Percentiles rank a stretch among this genome's conserved stretches.
Conservation (phyloP, 352 stramenopile genomes). For the Phytophthora pinifolia region DNA sequence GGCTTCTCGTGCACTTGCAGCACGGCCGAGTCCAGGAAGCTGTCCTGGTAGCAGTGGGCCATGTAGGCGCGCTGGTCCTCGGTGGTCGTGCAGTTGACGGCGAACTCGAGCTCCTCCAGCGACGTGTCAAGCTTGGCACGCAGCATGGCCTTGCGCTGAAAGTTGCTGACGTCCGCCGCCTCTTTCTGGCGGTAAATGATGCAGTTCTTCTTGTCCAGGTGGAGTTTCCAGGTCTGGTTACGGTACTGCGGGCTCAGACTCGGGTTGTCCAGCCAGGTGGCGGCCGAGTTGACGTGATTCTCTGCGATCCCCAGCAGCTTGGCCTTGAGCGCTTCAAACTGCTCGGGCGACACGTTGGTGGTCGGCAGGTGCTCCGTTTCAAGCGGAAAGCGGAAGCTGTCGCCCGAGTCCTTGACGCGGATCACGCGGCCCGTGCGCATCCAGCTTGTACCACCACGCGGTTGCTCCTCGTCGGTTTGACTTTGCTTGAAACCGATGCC, state of each 20-base stretch:
- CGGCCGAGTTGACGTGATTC: conserved; percentile 37
- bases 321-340: conserved; percentile 32
- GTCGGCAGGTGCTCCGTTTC: conserved; percentile 57
- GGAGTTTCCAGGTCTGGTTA: conserved; percentile 65
- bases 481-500: conserved; percentile 23
- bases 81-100: conserved; percentile 56
- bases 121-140: conserved; percentile 69
- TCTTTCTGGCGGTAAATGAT: conserved; percentile 65
- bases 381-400: conserved; percentile 75
- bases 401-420: conserved; percentile 68
- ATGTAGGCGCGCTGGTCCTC: conserved; percentile 63
- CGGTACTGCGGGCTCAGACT: conserved; percentile 51
- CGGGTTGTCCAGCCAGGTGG: conserved; percentile 76
- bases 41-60: conserved; percentile 68
- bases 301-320: conserved; percentile 42
- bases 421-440: conserved; percentile 73
- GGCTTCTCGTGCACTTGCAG: conserved; percentile 59
- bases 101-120: conserved; percentile 74
- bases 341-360: conserved; percentile 31
- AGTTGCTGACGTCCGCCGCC: conserved; percentile 39
- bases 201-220: conserved; percentile 73
- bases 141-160: conserved; percentile 50
- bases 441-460: conserved; percentile 50
- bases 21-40: conserved; percentile 73
- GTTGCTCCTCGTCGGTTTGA: conserved; percentile 36